These are phyloP conservation scores for Ceratorhiza oryzae-sativae DNA, from an alignment of 1,284 basidiomycete genomes.

Conservation along the genomic window DNA sequence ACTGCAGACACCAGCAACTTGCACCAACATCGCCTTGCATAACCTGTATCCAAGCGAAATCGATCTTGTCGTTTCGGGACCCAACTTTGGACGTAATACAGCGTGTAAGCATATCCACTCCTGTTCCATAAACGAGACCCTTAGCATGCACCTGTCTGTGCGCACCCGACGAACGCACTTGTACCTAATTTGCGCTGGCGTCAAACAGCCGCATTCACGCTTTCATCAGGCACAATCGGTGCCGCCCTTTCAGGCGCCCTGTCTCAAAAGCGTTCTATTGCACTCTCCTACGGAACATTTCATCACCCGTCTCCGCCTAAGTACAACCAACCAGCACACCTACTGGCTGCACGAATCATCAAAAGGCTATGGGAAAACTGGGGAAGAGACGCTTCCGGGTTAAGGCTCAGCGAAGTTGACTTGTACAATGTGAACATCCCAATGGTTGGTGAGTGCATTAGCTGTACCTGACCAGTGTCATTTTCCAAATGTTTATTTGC, in stretches of 20 bases:
- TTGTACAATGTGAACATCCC: conserved; percentile 85
- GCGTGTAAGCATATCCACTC: conserved; percentile 31
- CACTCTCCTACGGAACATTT: conserved; percentile 86
- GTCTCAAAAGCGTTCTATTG: conserved; percentile 72
- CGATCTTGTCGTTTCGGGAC: conserved; percentile 66
- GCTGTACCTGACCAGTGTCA: too few species aligned
- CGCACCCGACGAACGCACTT: not conserved
- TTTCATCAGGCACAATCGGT: conserved; percentile 90
- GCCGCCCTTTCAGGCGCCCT: conserved; percentile 84
- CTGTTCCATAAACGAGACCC: not conserved
- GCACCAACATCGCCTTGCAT: conserved; percentile 86
- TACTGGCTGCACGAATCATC: conserved; percentile 71
- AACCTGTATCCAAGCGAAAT: conserved; percentile 85
- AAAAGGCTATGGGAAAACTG: conserved; percentile 78
- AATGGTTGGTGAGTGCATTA: conserved; percentile 56
- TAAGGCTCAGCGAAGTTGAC: conserved; percentile 70
- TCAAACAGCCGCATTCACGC: conserved; percentile 73
- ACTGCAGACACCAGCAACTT: conserved; percentile 84
- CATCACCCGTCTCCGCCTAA: conserved; percentile 68
- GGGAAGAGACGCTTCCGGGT: conserved; percentile 70
- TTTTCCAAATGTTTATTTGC: not conserved
- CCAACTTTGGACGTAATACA: conserved; percentile 53
- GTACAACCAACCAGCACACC: conserved; percentile 72
- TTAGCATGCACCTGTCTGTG: not conserved
- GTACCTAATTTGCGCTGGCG: conserved; percentile 31